phyloP scores from a whole-genome alignment of 2,329 filamentous ascomycete species.

The Ophiostoma australiae region DNA sequence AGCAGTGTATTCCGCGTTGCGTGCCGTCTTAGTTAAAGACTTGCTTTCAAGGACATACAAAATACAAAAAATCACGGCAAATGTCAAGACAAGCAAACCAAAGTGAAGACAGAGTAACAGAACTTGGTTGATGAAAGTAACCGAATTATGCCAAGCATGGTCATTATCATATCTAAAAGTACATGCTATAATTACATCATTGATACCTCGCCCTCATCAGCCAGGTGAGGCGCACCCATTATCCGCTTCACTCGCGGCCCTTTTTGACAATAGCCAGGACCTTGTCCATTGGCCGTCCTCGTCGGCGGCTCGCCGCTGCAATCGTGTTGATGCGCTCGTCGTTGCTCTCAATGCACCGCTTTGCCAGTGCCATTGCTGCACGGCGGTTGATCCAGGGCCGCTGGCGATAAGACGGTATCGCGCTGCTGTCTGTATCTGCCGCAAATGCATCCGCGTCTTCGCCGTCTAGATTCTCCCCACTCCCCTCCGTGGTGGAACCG shows the following conservation, averaged over 20 bases:
- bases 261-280: slow-evolving; percentile 5
- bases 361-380: slow-evolving; percentile 35
- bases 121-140: background rate
- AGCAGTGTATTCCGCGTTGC: background rate
- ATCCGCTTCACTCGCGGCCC: slow-evolving; percentile 10
- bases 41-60: background rate
- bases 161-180: background rate
- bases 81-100: background rate
- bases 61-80: background rate
- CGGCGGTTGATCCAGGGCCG: slow-evolving; percentile 34
- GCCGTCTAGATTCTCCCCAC: background rate
- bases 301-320: slow-evolving; percentile 28
- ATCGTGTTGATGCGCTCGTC: slow-evolving; percentile 36
- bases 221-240: slow-evolving; percentile 24
- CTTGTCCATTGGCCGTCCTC: slow-evolving; percentile 27
- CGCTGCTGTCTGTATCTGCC: background rate
- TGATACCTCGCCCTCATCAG: slow-evolving; percentile 9
- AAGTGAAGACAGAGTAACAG: background rate
- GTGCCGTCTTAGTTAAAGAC: background rate
- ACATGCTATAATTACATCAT: background rate
- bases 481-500: background rate
- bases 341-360: slow-evolving; percentile 34
- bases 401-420: slow-evolving; percentile 6
- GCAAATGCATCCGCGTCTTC: background rate
- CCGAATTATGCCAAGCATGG: background rate